Percentiles rank a stretch among this genome's conserved stretches.
phyloP scores from a whole-genome alignment of 2,329 filamentous ascomycete species.

The Curvularia sp. region DNA sequence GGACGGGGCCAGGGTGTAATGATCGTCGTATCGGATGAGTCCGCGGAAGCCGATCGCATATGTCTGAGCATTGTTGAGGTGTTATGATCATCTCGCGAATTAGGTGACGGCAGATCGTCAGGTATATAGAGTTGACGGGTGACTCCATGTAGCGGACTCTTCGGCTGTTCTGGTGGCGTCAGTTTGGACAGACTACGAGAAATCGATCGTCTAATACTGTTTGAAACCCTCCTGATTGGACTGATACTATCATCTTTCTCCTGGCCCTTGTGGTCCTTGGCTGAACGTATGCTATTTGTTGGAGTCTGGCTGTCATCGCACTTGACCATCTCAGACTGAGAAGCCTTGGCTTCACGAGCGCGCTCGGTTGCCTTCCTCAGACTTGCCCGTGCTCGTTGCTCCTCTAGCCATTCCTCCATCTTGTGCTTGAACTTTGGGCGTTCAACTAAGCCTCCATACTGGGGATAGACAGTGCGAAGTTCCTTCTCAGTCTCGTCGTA shows the following conservation, averaged over 20 bases:
- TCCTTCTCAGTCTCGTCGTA: conserved; percentile 39
- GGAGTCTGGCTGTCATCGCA: conserved; percentile 1
- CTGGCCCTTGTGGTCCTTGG: not conserved
- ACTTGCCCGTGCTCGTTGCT: conserved; percentile 30
- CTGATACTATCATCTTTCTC: conserved; percentile 14
- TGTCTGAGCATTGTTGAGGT: not conserved
- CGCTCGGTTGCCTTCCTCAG: conserved; percentile 21
- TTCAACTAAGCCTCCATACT: conserved; percentile 43
- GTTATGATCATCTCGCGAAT: not conserved
- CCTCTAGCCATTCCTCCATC: conserved; percentile 39
- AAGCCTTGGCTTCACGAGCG: conserved; percentile 15
- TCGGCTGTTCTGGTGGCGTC: conserved; percentile 21
- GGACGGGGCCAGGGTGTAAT: conserved; percentile 16
- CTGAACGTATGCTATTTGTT: not conserved
- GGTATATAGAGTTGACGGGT: conserved; percentile 26
- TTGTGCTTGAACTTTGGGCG: conserved; percentile 39
- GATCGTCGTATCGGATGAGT: conserved; percentile 7
- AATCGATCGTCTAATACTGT: conserved; percentile 27
- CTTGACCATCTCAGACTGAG: conserved; percentile 16
- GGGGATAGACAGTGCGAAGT: conserved; percentile 37
- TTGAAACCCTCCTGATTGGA: conserved; percentile 31
- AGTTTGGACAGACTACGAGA: conserved; percentile 19
- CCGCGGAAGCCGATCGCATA: not conserved
- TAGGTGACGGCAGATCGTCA: conserved; percentile 8
- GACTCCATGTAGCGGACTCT: conserved; percentile 32